phyloP scores from a whole-genome alignment of 495 filamentous ascomycete genomes.

The Talaromyces stipitatus region DNA sequence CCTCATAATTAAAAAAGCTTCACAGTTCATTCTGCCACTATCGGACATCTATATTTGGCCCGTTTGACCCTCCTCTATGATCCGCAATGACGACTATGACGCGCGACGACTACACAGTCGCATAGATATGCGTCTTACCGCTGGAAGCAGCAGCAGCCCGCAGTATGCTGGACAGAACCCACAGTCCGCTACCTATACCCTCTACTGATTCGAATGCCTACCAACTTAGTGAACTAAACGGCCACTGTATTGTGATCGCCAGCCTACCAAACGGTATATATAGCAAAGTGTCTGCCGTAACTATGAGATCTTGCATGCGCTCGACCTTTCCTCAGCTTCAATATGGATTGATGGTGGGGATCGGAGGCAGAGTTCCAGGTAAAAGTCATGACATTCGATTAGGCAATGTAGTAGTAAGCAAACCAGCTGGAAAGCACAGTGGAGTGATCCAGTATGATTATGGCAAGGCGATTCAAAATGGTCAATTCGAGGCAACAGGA shows the following conservation, averaged over 20 bases:
- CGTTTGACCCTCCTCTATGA: too few species aligned
- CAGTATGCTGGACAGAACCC: conserved; percentile 30
- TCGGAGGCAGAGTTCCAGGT: conserved; percentile 32
- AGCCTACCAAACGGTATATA: conserved; percentile 12
- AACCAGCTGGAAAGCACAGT: conserved; percentile 4
- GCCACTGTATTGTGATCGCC: conserved; percentile 25
- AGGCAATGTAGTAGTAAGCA: conserved; percentile 34
- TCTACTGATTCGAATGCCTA: conserved; percentile 23
- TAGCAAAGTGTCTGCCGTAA: conserved; percentile 23
- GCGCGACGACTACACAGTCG: conserved; percentile 36
- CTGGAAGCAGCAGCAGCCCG: conserved; percentile 28
- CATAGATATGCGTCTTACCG: conserved; percentile 37
- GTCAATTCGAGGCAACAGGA: too few species aligned
- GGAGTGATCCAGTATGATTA: conserved; percentile 13
- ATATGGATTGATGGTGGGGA: too few species aligned
- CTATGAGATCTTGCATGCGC: conserved; percentile 21
- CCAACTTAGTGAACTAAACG: too few species aligned
- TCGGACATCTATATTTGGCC: too few species aligned
- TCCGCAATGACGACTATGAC: conserved; percentile 5
- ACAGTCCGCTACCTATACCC: conserved; percentile 17
- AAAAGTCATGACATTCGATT: conserved; percentile 28
- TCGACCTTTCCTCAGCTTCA: conserved; percentile 24
- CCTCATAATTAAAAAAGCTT: too few species aligned
- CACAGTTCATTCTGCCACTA: too few species aligned
- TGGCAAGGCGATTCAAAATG: too few species aligned